phyloP scores from a whole-genome alignment of 2,329 filamentous ascomycete genomes.

The Colletotrichum cordylinicola region DNA sequence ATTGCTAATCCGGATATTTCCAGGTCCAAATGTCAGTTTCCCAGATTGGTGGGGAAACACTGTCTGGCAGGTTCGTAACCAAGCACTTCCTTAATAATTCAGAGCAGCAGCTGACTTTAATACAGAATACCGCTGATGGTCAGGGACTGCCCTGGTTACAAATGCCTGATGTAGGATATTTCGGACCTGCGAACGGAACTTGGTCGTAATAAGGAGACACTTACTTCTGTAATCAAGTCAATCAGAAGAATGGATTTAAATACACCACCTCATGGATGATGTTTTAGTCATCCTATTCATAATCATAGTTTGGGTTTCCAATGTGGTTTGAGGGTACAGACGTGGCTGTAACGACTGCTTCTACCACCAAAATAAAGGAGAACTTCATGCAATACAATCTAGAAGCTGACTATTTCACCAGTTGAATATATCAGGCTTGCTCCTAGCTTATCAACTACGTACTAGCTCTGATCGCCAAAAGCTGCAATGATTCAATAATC shows the following conservation, averaged over 20 bases:
- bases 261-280: rapidly evolving
- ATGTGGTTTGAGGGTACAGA: background rate
- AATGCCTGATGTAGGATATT: constrained; percentile 7
- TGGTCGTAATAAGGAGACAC: background rate
- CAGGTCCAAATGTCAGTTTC: constrained; percentile 47
- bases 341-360: rapidly evolving
- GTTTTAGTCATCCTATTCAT: background rate
- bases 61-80: constrained; percentile 24
- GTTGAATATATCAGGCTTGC: background rate
- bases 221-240: rapidly evolving
- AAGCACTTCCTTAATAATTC: background rate
- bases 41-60: constrained; percentile 59
- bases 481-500: background rate
- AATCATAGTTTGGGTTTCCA: background rate
- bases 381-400: background rate
- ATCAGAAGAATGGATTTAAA: rapidly evolving
- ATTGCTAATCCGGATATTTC: constrained; percentile 30
- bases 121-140: constrained; percentile 7
- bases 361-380: background rate
- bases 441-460: background rate
- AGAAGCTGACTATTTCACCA: rapidly evolving
- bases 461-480: rapidly evolving
- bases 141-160: background rate
- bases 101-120: background rate
- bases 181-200: constrained; percentile 11